Base-by-base conservation (phyloP, 306 rosid species). In the Coriaria nepalensis region DNA sequence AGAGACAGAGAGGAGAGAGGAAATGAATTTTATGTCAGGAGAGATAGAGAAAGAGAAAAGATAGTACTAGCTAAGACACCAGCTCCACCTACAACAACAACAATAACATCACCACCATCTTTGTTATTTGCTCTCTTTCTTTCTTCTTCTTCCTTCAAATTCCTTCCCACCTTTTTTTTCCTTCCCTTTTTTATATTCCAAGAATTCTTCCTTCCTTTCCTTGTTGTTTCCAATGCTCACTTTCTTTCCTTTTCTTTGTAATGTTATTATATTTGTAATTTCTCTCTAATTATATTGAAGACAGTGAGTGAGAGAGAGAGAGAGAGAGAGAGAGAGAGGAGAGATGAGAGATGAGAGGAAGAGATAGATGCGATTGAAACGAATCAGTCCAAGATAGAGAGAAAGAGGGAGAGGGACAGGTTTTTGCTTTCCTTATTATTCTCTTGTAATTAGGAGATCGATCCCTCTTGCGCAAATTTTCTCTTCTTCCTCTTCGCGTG, bases 321-420 rank as follows among this genome's bases (percentile, higher is more conserved):
- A 33, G 2, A 12, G 15, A 12, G 47, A 40, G 44, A 37, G 43
- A 59, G 33, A 52, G 45, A 49, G 57, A 50, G 14, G 46, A 46
- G 44, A 61, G 49, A 51, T 62, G 37, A 41, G 58, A 29, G 60
- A 52, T 62, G 43, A 49, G 43, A 44, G 7, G 60, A 57, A 65
- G 76, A 66, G 80, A 67, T 72, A 60, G 83, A 76, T 74, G 88
- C 68, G 80, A 71, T 71, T 56, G 77, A 71, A 73, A 45, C 52
- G 87, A 85, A 85, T 78, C 67, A 73, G 79, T 78, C 84, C 92
- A 77, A 45, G 39, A 36, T 7, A 7, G 11, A 50, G 34, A 52
- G 44, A 50, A 11, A 81, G 77, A 76, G 61, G 61, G 72, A 74
- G 78, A 68, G 68, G 68, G 78, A 73, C 59, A 71, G 63, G 55